Evolutionary conservation across 306 rosid genomes (phyloP).

Genomic region (Canavalia ensiformis): DNA sequence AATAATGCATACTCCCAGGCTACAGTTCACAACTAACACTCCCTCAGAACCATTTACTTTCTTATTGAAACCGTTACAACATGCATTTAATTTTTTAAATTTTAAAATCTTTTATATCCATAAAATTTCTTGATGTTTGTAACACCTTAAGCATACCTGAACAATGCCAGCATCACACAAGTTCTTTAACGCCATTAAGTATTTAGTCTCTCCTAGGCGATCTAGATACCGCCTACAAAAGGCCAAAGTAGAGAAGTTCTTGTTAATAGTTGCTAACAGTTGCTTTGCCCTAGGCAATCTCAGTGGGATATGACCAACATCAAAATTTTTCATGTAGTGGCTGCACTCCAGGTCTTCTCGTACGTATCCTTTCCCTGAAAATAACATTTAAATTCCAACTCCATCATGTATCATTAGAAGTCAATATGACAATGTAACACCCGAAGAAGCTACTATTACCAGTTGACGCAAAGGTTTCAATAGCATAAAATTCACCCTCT

Average conservation of each 20-base stretch:
- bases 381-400: conserved; percentile 39
- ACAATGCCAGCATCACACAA: conserved; percentile 87
- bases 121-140: conserved; percentile 14
- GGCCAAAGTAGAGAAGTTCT: conserved; percentile 94
- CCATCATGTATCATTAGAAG: conserved; percentile 34
- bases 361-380: conserved; percentile 90
- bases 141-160: conserved; percentile 68
- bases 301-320: conserved; percentile 87
- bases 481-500: conserved; percentile 98
- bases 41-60: background rate
- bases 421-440: conserved; percentile 17
- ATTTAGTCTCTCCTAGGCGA: conserved; percentile 95
- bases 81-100: background rate
- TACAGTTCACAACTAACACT: conserved; percentile 13
- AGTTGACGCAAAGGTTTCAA: conserved; percentile 95
- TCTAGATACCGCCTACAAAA: conserved; percentile 93
- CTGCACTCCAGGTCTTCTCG: conserved; percentile 99
- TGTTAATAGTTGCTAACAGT: conserved; percentile 82
- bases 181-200: conserved; percentile 93
- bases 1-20: background rate
- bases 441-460: conserved; percentile 61
- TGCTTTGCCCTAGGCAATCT: conserved; percentile 97
- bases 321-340: conserved; percentile 97
- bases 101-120: background rate
- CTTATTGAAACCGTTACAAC: conserved; percentile 18